Evolutionary conservation across 306 rosid species (phyloP), one percentile per base, ranked within the genome.

Genomic region (Quercus suber): DNA sequence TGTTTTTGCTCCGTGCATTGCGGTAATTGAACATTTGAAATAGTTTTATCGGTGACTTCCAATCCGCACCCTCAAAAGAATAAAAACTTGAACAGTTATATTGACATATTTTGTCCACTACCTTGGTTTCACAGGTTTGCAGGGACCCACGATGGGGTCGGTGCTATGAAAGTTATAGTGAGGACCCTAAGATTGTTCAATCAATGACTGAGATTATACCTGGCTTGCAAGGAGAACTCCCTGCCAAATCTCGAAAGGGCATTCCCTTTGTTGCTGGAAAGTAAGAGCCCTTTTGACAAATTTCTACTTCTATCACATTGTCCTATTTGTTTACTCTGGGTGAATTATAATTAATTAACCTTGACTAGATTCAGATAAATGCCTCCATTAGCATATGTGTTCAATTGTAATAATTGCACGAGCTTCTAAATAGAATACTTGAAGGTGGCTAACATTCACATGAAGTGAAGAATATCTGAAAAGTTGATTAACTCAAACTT

Each of bases 81-180:
- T 13, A n/a, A 73, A 6, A 10, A 3, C 30, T 37, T 55, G 25
- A 53, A 59, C 21, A 58, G 19, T 31, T 69, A 0, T 60, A 11
- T 69, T 84, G 60, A 78, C 58, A 45, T 80, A 63, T 80, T 61
- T 64, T 53, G 52, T 49, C 41, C 63, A 5, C 65, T 73, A 2
- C 17, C 65, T 57, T 56, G 49, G 37, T 73, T 63, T 86, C 21
- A 49, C 83, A 92, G 99, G 99, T 95, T 20, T 95, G 99, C 86
- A 84, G 98, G 77, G 98, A 95, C 87, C 99, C 99, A n/a, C 90
- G 99, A 79, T 95, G 99, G 99, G 99, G 99, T 52, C 87, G 99
- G 73, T 95, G 99, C 90, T 95, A 91, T 1, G 99, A 95, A 87
- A 95, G 99, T 88, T 95, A 95, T 78, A 95, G 99, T 31, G 99